Evolutionary conservation across 768 basidiomycete species (phyloP), one percentile per base, ranked within the genome.

Genomic region (Lyophyllum shimeji): DNA sequence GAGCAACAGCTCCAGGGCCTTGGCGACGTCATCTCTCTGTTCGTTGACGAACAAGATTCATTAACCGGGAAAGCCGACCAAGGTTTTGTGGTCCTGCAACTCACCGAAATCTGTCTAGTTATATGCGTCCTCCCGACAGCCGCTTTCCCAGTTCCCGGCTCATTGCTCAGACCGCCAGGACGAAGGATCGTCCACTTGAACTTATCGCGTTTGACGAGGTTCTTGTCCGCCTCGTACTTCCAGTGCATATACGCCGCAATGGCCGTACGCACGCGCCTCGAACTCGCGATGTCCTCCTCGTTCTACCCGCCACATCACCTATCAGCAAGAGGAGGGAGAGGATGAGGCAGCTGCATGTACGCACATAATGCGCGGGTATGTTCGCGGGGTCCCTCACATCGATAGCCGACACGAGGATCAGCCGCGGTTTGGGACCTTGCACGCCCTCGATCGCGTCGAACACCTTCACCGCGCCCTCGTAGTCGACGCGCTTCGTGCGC

Each of bases 121-220:
- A 86, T 42, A 60, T 81, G 81, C 0, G 83, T 83, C 56, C 71
- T 69, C 2, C 87, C 87, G 44, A 88, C 70, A 31, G 70, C 62
- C 0, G 76, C 81, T 31, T 71, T 80, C 0, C 82, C 83, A 2
- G 74, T 77, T 0, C 83, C 82, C 0, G 79, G 72, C 1, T 75
- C 71, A 48, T 85, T 74, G 0, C 67, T 75, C n/a, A 89, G 61
- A 7, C 70, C 70, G n/a, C 82, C 83, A n/a, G 87, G 86, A 8
- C 86, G 82, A 29, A 89, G 67, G 34, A 89, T 85, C 2, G 82
- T 83, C 82, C 82, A 89, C 50, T 82, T 77, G 72, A 89, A 85
- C 0, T 77, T 67, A 18, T 76, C 77, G 21, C 86, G 80, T 52
- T 72, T 65, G 12, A 61, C 67, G 8, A 80, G 72, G 54, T 78